phyloP scores from a whole-genome alignment of 495 filamentous ascomycete species.

The Choiromyces venosus region DNA sequence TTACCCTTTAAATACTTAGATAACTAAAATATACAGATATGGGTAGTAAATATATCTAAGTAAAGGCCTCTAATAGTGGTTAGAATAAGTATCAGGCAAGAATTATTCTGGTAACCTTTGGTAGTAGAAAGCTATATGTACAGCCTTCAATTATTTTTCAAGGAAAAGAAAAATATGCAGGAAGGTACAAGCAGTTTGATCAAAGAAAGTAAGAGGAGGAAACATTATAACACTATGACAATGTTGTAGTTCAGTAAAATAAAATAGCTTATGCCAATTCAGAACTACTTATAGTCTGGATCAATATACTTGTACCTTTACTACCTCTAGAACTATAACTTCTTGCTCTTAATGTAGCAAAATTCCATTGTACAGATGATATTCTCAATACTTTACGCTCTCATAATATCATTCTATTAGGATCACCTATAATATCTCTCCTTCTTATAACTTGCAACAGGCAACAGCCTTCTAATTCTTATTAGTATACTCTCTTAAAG shows the following conservation, averaged over 20 bases:
- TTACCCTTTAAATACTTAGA: slow-evolving; percentile 13
- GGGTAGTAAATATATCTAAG: slow-evolving; percentile 10
- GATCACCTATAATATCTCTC: too few relatives aligned
- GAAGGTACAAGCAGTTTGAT: not conserved
- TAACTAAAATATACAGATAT: slow-evolving; percentile 14
- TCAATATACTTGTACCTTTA: slow-evolving; percentile 4
- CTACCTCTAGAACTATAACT: not conserved
- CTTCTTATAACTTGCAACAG: too few relatives aligned
- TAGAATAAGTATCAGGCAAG: slow-evolving; percentile 17
- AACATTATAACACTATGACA: not conserved
- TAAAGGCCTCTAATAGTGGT: slow-evolving; percentile 5
- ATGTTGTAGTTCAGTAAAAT: slow-evolving; percentile 6
- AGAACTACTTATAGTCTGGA: not conserved
- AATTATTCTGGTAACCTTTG: slow-evolving; percentile 6
- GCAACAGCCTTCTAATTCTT: too few relatives aligned
- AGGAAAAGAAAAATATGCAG: not conserved
- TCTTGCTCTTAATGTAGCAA: not conserved
- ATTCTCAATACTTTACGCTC: not conserved
- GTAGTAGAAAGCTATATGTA: not conserved
- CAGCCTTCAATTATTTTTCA: slow-evolving; percentile 16
- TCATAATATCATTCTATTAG: slow-evolving; percentile 12
- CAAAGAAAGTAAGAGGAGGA: not conserved
- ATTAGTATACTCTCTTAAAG: too few relatives aligned
- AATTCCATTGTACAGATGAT: slow-evolving; percentile 7
- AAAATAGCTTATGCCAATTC: slow-evolving; percentile 4